Evolutionary conservation across 169 alveolate species (phyloP), one percentile per base, ranked within the genome.

Genomic region (Cryptosporidium sp.): DNA sequence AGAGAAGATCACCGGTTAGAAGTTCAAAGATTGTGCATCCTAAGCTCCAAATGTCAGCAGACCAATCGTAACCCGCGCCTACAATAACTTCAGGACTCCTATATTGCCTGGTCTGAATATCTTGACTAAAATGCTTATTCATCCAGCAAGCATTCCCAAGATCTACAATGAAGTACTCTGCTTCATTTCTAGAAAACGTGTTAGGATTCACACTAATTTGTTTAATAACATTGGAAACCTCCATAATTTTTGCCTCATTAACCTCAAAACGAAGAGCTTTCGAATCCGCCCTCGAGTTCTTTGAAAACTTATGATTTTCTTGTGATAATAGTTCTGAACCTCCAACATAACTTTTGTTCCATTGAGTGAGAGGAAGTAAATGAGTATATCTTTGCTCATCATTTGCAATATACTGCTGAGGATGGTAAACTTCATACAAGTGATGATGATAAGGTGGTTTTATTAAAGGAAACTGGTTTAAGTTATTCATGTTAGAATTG

Each of bases 131-230:
- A 80, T 97, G 98, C 91, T 97, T 97, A 89, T 97, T 93, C 51
- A 96, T 95, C 99, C 99, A 98, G 89, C 99, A 97, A 42, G 99
- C 99, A 92, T 98, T 98, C 2, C 99, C 99, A 86, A 98, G 94
- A 94, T 98, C 99, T 73, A 98, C 97, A 9, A 98, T 97, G 93
- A 96, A 97, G 91, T 86, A 96, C 51, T 94, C 93, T 1, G 98
- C 93, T 37, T 86, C 92, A 45, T 89, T 94, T 48, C 92, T 92
- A 56, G 92, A 91, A 70, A 95, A 96, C 45, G 91, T 86, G 37
- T 93, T 72, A 16, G 93, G 72, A 45, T 92, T 93, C 7, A 35
- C 29, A 39, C 48, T 39, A 33, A 60, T 42, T 5, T 80, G 75
- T 29, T 29, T 37, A 26, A 80, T 67, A 12, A 61, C 16, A 21